Conservation (phyloP, 1,284 basidiomycete species). For the Leccinum subrobustum region DNA sequence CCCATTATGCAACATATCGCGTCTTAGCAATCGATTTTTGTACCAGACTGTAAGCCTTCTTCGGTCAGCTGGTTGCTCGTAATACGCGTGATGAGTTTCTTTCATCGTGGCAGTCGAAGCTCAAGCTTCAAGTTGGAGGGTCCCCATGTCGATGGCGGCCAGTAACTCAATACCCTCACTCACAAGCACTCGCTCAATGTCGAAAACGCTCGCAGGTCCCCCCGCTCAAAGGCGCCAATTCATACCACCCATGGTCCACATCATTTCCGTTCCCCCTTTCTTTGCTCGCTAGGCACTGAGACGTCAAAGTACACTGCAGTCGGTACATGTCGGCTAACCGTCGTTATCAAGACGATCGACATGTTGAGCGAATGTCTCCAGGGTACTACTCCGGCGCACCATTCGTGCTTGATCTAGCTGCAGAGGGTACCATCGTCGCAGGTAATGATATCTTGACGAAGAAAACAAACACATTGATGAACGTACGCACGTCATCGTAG, state of each 20-base stretch:
- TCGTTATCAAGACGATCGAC: too few species aligned
- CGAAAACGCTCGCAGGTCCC: conserved; percentile 40
- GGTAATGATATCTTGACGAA: conserved; percentile 27
- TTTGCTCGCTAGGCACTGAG: conserved; percentile 13
- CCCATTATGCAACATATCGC: not conserved
- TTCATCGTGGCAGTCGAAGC: not conserved
- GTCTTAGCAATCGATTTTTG: not conserved
- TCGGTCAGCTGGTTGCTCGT: not conserved
- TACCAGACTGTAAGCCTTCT: not conserved
- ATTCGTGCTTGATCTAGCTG: conserved; percentile 44
- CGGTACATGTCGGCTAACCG: conserved; percentile 28
- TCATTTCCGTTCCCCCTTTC: not conserved
- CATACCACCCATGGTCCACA: not conserved
- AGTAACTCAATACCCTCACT: not conserved
- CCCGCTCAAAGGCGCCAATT: conserved; percentile 4
- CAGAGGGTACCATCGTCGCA: conserved; percentile 44
- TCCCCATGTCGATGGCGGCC: not conserved
- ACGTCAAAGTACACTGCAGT: conserved; percentile 35
- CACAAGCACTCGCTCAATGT: conserved; percentile 18
- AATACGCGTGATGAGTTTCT: not conserved
- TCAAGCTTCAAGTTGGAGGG: not conserved
- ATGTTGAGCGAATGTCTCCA: conserved; percentile 14
- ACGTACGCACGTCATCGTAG: conserved; percentile 24
- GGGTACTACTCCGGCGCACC: conserved; percentile 60
- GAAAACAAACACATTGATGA: not conserved